phyloP scores from a whole-genome alignment of 768 basidiomycete genomes.

The Auriscalpium vulgare region DNA sequence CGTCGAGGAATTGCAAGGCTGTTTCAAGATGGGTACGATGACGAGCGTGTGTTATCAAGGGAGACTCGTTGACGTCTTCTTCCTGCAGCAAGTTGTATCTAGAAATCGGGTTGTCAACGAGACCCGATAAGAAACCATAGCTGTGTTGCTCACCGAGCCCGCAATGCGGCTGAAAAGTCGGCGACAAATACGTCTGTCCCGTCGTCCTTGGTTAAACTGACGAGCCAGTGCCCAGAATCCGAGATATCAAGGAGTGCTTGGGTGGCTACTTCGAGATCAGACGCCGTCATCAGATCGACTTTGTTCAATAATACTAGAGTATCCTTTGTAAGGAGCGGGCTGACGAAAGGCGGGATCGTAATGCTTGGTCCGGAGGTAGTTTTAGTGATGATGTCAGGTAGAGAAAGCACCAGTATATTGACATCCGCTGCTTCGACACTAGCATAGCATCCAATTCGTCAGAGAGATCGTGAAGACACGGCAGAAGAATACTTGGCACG shows the following conservation, averaged over 20 bases:
- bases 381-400: constrained; percentile 35
- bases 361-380: constrained; percentile 11
- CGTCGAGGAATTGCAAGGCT: constrained; percentile 51
- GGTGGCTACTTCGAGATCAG: background rate
- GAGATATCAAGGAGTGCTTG: background rate
- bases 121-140: background rate
- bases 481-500: constrained; percentile 19
- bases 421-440: constrained; percentile 66
- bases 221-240: constrained; percentile 35
- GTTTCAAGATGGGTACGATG: constrained; percentile 72
- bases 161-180: constrained; percentile 46
- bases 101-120: background rate
- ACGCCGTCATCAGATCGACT: constrained; percentile 41
- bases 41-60: constrained; percentile 71
- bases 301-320: constrained; percentile 81
- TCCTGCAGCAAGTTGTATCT: constrained; percentile 12
- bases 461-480: too few relatives aligned
- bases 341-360: constrained; percentile 39
- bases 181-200: constrained; percentile 54
- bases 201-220: constrained; percentile 52
- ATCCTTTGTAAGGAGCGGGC: constrained; percentile 38
- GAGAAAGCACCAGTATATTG: constrained; percentile 73
- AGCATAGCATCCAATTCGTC: background rate
- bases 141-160: constrained; percentile 31
- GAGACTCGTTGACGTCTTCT: constrained; percentile 29